These are phyloP conservation scores for Pichia sp. DNA, from an alignment of 1,139 yeast species.

Conservation along the genomic window DNA sequence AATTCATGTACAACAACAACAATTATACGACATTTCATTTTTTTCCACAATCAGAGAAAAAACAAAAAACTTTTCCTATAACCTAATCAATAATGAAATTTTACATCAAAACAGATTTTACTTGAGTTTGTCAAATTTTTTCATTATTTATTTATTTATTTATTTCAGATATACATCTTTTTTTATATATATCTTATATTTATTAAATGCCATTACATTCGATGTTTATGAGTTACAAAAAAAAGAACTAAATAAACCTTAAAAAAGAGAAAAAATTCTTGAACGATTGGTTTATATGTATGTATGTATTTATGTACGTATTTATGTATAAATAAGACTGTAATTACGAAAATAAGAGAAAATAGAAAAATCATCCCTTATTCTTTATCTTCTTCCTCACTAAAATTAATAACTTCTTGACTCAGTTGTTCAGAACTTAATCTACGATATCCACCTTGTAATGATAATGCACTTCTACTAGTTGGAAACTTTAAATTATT, in stretches of 20 bases:
- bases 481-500: too few species aligned
- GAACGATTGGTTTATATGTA: too few species aligned
- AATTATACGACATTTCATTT: not conserved
- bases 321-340: too few species aligned
- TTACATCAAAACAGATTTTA: not conserved
- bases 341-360: too few species aligned
- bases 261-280: too few species aligned
- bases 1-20: not conserved
- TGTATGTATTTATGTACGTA: too few species aligned
- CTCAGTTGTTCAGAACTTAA: constrained; percentile 19
- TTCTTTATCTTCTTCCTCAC: constrained; percentile 15
- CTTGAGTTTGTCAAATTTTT: not conserved
- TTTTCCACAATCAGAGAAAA: not conserved
- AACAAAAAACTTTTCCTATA: not conserved
- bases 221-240: constrained; percentile 9
- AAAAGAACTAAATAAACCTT: not conserved
- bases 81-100: not conserved
- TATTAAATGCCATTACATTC: constrained; percentile 13
- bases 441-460: constrained; percentile 5
- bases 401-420: constrained; percentile 21
- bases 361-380: too few species aligned
- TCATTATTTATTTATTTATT: constrained; percentile 9
- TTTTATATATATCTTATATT: constrained; percentile 9
- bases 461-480: not conserved
- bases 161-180: constrained; percentile 8